phyloP scores from a whole-genome alignment of 345 rosid species.

The Eucalyptus polyanthemos region DNA sequence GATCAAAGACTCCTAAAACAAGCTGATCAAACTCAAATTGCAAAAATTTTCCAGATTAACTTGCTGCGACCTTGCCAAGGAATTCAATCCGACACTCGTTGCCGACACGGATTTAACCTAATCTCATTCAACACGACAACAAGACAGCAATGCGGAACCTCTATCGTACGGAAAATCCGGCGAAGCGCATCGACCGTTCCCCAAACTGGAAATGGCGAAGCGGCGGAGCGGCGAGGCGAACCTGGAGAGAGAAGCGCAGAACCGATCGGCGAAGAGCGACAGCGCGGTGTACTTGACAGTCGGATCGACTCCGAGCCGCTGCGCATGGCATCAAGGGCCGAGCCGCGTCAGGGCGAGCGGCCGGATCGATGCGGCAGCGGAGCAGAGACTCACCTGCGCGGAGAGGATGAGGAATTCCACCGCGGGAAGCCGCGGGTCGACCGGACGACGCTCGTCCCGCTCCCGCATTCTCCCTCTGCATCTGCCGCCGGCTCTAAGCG shows the following conservation, averaged over 20 bases:
- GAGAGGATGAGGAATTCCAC: slow-evolving; percentile 33
- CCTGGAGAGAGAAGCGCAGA: slow-evolving; percentile 36
- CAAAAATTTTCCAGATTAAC: not conserved
- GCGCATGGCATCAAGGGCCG: not conserved
- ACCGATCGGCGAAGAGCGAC: slow-evolving; percentile 61
- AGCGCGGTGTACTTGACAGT: slow-evolving; percentile 60
- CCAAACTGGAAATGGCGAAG: not conserved
- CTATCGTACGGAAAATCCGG: not conserved
- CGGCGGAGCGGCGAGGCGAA: not conserved
- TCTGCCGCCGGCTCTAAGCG: not conserved
- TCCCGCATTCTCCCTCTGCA: not conserved
- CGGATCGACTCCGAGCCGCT: slow-evolving; percentile 51
- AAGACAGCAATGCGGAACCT: not conserved
- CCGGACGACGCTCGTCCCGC: not conserved
- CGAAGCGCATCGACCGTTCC: not conserved
- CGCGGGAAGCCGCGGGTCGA: not conserved
- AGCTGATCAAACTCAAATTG: not conserved
- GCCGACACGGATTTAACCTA: not conserved
- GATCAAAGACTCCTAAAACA: not conserved
- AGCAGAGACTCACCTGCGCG: slow-evolving; percentile 12
- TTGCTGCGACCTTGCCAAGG: not conserved
- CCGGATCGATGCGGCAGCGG: not conserved
- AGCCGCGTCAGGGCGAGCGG: not conserved
- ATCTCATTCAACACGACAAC: not conserved
- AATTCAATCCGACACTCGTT: not conserved